A percentile compares a stretch with the other conserved stretches of the same genome.
Evolutionary conservation across 2,329 filamentous ascomycete species (phyloP).

Genomic region (Colletotrichum kahawae): DNA sequence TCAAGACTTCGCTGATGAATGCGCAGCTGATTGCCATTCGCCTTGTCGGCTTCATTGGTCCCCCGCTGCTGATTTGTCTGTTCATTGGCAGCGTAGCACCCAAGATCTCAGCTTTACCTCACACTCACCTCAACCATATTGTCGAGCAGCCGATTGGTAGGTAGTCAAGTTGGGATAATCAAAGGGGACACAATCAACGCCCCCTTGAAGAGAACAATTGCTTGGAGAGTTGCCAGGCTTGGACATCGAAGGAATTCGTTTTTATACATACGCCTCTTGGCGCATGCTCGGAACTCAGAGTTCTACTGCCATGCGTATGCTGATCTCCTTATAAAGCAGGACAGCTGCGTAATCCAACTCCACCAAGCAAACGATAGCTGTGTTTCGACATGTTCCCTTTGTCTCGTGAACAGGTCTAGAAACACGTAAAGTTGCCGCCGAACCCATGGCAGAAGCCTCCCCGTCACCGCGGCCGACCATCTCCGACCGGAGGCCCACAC

Average conservation of each 20-base stretch:
- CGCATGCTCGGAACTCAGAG: neutral
- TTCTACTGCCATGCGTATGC: neutral
- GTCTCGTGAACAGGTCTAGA: no score
- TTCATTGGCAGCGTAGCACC: rapidly evolving
- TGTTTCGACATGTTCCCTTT: no score
- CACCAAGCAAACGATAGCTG: no score
- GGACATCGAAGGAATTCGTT: no score
- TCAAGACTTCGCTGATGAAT: neutral
- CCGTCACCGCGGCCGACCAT: no score
- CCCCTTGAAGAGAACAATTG: no score
- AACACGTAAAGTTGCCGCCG: no score
- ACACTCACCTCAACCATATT: neutral
- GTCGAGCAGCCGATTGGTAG: neutral
- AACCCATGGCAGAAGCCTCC: no score
- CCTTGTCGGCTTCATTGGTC: neutral
- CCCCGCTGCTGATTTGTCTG: neutral
- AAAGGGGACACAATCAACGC: neutral
- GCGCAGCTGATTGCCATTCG: rapidly evolving
- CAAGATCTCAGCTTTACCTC: neutral
- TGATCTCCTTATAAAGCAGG: no score
- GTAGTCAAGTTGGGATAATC: rapidly evolving
- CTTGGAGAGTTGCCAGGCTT: no score
- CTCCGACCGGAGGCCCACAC: rapidly evolving
- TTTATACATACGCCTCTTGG: neutral
- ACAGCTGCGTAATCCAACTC: no score